Evolutionary conservation across 371 early-diverging fungal genomes (phyloP).

Genomic region (Zychaea mexicana): DNA sequence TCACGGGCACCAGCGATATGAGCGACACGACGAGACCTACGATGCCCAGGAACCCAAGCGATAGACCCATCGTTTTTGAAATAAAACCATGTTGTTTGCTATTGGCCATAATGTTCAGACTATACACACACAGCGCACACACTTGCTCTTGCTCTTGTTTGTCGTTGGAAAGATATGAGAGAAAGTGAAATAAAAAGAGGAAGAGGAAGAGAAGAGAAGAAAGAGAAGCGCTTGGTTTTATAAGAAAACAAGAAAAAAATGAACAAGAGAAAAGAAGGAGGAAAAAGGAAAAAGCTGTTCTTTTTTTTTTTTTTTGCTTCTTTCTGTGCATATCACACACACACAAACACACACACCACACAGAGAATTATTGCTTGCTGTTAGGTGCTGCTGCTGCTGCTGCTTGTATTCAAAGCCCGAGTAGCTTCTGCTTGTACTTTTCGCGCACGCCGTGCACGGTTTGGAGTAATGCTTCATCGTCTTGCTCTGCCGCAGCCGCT

Average conservation of each 20-base stretch:
- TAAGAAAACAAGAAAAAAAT: constrained; percentile 17
- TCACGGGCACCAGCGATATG: constrained; percentile 28
- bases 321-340: not conserved
- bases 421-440: not conserved
- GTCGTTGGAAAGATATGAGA: not conserved
- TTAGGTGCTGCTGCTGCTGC: not conserved
- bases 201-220: not conserved
- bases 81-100: constrained; percentile 22
- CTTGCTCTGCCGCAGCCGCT: not conserved
- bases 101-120: constrained; percentile 15
- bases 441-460: not conserved
- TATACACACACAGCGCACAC: not conserved
- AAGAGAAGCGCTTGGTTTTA: not conserved
- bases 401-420: constrained; percentile 5
- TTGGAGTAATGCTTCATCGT: constrained; percentile 1
- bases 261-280: not conserved
- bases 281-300: not conserved
- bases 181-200: not conserved
- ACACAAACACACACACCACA: not conserved
- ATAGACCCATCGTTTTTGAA: constrained; percentile 28
- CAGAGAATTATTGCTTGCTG: not conserved
- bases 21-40: constrained; percentile 28
- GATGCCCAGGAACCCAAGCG: constrained; percentile 30
- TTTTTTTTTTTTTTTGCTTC: not conserved
- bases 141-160: not conserved